These are phyloP conservation scores for Allium cepa DNA, from an alignment of 106 monocot species.

Conservation along the genomic window DNA sequence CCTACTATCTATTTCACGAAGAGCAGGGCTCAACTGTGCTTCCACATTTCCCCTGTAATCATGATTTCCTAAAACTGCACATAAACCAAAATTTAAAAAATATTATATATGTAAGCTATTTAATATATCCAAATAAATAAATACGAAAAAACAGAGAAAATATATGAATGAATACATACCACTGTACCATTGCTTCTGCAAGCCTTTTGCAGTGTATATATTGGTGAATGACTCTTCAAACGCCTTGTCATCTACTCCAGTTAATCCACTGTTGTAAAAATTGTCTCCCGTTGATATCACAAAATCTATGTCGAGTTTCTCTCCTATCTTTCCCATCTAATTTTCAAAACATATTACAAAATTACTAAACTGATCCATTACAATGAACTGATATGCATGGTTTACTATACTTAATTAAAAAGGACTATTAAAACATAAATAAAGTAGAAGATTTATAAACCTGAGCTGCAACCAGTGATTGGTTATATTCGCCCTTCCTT, in stretches of 20 bases:
- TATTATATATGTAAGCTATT: not conserved
- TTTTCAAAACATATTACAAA: not conserved
- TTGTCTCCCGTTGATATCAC: slow-evolving; percentile 82
- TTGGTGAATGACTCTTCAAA: slow-evolving; percentile 64
- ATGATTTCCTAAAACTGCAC: slow-evolving; percentile 69
- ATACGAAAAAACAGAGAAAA: not conserved
- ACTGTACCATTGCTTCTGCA: slow-evolving; percentile 77
- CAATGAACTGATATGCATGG: too few species aligned
- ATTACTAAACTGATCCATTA: not conserved
- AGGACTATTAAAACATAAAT: not conserved
- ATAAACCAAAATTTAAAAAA: not conserved
- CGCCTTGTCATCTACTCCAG: slow-evolving; percentile 36
- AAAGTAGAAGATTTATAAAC: slow-evolving; percentile 4
- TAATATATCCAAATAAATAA: not conserved
- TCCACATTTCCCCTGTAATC: slow-evolving; percentile 61
- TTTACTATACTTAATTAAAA: not conserved
- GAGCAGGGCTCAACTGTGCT: slow-evolving; percentile 58
- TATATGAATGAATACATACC: slow-evolving; percentile 23
- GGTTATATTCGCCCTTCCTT: slow-evolving; percentile 47
- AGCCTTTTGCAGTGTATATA: slow-evolving; percentile 69
- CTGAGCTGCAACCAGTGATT: slow-evolving; percentile 41
- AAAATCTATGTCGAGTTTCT: slow-evolving; percentile 63
- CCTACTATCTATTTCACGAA: slow-evolving; percentile 39
- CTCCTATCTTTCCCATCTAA: slow-evolving; percentile 71
- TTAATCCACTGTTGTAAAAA: slow-evolving; percentile 61